Evolutionary conservation across 2,329 filamentous ascomycete species (phyloP).

Genomic region (Taxawa tesnikishii): DNA sequence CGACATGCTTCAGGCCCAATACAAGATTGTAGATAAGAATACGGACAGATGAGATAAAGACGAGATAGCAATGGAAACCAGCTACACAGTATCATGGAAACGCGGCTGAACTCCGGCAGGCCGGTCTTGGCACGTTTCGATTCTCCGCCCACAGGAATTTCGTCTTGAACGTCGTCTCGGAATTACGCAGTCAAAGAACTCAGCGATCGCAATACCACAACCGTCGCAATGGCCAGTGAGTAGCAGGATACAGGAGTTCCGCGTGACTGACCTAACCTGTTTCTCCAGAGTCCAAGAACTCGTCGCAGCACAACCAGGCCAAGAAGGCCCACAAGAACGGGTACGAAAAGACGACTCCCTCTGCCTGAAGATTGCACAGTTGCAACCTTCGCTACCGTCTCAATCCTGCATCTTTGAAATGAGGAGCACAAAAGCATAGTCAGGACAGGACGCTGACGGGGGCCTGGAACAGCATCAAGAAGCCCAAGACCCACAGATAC

Average conservation of each 20-base stretch:
- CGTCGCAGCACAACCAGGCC: slow-evolving; percentile 96
- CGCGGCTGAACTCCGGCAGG: too few relatives aligned
- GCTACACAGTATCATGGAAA: too few relatives aligned
- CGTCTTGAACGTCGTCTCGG: slow-evolving; percentile 3
- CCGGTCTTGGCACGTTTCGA: too few relatives aligned
- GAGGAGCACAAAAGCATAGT: too few relatives aligned
- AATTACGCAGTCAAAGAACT: slow-evolving; percentile 1
- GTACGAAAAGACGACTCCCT: slow-evolving; percentile 40
- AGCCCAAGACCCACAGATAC: slow-evolving; percentile 98
- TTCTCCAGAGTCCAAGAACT: slow-evolving; percentile 92
- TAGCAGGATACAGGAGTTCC: slow-evolving; percentile 14
- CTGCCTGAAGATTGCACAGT: too few relatives aligned
- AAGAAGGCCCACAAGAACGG: slow-evolving; percentile 99
- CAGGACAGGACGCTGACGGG: too few relatives aligned
- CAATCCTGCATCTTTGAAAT: too few relatives aligned
- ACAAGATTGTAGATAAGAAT: too few relatives aligned
- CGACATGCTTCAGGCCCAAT: too few relatives aligned
- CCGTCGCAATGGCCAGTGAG: slow-evolving; percentile 59
- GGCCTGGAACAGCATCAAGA: slow-evolving; percentile 87
- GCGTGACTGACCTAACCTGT: slow-evolving; percentile 6
- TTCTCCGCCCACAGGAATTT: slow-evolving; percentile 5
- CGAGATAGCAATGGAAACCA: too few relatives aligned
- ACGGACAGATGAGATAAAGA: too few relatives aligned
- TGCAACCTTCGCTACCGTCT: too few relatives aligned
- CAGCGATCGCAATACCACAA: slow-evolving; percentile 12